These are phyloP conservation scores for Tylopilus sp. DNA, from an alignment of 768 basidiomycete genomes.

Conservation along the genomic window DNA sequence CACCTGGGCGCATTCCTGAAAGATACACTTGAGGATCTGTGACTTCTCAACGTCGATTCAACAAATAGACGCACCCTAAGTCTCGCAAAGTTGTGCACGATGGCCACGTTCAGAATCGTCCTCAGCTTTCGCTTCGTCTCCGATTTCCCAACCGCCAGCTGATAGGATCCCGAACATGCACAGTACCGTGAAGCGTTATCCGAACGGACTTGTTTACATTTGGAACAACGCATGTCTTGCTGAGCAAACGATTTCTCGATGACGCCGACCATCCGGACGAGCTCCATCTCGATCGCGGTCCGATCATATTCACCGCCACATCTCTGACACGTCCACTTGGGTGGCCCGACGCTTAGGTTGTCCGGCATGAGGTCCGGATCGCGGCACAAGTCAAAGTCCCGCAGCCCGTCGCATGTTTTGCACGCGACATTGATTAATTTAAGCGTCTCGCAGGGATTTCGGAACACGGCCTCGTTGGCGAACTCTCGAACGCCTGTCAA, in stretches of 20 bases:
- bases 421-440: conserved; percentile 87
- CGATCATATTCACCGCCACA: conserved; percentile 90
- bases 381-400: conserved; percentile 94
- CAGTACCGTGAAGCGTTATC: conserved; percentile 86
- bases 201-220: conserved; percentile 87
- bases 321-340: conserved; percentile 63
- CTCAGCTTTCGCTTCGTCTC: conserved; percentile 70
- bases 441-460: conserved; percentile 88
- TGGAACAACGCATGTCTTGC: conserved; percentile 86
- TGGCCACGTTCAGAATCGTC: conserved; percentile 82
- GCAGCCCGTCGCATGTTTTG: conserved; percentile 75
- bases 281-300: conserved; percentile 77
- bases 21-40: background rate
- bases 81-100: conserved; percentile 63
- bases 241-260: conserved; percentile 76
- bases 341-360: conserved; percentile 42
- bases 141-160: conserved; percentile 64
- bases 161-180: conserved; percentile 83
- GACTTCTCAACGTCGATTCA: background rate
- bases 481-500: conserved; percentile 86
- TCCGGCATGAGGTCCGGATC: conserved; percentile 78
- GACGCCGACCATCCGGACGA: conserved; percentile 71
- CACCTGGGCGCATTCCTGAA: conserved; percentile 39
- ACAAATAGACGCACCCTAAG: conserved; percentile 61
- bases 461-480: conserved; percentile 77